These are phyloP conservation scores for Aspergillus egyptiacus DNA, from an alignment of 495 filamentous ascomycete species.

Conservation along the genomic window DNA sequence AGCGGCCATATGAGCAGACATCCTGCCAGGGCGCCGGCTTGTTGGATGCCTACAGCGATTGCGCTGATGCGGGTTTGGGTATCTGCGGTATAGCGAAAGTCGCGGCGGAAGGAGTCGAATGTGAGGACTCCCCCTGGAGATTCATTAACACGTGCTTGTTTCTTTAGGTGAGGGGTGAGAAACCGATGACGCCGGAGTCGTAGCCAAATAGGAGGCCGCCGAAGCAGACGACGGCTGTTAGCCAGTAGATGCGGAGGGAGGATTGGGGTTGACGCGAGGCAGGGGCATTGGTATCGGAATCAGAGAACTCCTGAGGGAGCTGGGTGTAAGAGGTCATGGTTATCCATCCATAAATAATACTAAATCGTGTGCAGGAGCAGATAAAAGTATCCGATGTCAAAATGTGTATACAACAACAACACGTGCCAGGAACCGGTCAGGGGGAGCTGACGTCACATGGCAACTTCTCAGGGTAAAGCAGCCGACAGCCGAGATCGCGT, in stretches of 20 bases:
- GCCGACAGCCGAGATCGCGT: constrained; percentile 13
- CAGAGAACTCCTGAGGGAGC: constrained; percentile 1
- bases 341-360: not conserved
- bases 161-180: not conserved
- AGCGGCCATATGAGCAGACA: constrained; percentile 48
- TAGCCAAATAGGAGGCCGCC: constrained; percentile 42
- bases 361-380: not conserved
- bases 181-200: constrained; percentile 43
- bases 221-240: constrained; percentile 43
- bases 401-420: not conserved
- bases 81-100: constrained; percentile 32
- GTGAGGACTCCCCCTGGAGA: constrained; percentile 41
- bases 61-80: constrained; percentile 37
- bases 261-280: not conserved
- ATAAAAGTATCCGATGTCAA: not conserved
- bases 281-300: not conserved
- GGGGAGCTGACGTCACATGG: constrained; percentile 5
- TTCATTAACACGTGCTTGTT: not conserved
- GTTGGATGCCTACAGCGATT: constrained; percentile 43
- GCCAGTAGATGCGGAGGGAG: constrained; percentile 46
- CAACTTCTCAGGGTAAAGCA: not conserved
- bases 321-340: constrained; percentile 6
- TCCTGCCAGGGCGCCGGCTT: constrained; percentile 42
- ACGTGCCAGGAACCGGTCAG: constrained; percentile 5
- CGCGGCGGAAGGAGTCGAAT: constrained; percentile 40